Evolutionary conservation across 2,329 filamentous ascomycete species (phyloP).

Genomic region (Lachnellula willkommii): DNA sequence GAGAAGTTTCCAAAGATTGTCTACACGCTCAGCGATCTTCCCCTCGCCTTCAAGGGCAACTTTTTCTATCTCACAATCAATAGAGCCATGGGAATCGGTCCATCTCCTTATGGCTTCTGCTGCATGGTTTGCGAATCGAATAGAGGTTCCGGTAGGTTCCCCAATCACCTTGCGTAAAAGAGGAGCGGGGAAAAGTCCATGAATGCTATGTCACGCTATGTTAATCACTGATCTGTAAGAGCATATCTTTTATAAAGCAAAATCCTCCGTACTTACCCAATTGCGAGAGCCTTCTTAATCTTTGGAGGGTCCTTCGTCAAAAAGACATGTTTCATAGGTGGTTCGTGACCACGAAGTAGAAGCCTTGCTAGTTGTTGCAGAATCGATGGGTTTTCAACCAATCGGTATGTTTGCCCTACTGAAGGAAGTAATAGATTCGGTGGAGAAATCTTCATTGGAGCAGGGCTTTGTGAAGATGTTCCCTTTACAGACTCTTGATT

Average conservation of each 20-base stretch:
- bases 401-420: conserved; percentile 62
- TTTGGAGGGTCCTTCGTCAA: conserved; percentile 62
- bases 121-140: conserved; percentile 84
- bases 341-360: conserved; percentile 50
- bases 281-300: conserved; percentile 81
- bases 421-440: conserved; percentile 65
- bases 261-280: conserved; percentile 41
- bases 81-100: conserved; percentile 67
- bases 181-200: conserved; percentile 86
- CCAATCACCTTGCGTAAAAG: conserved; percentile 87
- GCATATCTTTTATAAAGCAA: not conserved
- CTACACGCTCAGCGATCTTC: conserved; percentile 81
- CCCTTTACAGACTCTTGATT: conserved; percentile 16
- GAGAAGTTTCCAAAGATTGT: conserved; percentile 88
- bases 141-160: conserved; percentile 90
- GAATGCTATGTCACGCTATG: conserved; percentile 50
- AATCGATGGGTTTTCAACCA: conserved; percentile 64
- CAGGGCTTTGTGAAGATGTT: conserved; percentile 16
- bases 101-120: conserved; percentile 80
- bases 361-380: conserved; percentile 60
- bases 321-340: conserved; percentile 64
- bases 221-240: not conserved
- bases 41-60: conserved; percentile 93
- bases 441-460: conserved; percentile 32
- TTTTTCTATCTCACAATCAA: conserved; percentile 80